These are phyloP conservation scores for Euphorbia schlechtendalii DNA, from an alignment of 441 rosid species.

Conservation along the genomic window DNA sequence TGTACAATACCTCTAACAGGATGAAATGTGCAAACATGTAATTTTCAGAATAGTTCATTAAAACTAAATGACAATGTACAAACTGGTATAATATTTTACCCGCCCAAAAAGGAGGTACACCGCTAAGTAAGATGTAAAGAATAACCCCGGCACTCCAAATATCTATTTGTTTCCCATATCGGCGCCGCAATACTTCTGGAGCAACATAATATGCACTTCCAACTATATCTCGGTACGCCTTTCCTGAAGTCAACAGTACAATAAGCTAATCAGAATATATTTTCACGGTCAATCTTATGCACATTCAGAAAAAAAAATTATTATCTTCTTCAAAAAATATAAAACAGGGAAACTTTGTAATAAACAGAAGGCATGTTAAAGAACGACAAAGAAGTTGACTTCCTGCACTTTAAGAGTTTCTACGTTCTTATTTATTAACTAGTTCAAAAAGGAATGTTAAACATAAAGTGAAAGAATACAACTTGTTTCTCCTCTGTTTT, in stretches of 20 bases:
- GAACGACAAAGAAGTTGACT: not conserved
- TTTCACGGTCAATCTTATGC: not conserved
- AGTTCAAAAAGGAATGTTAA: not conserved
- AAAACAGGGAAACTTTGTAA: not conserved
- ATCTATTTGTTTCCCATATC: slow-evolving; percentile 83
- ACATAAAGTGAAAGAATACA: slow-evolving; percentile 6
- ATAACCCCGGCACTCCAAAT: slow-evolving; percentile 92
- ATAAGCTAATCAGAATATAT: not conserved
- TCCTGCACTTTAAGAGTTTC: not conserved
- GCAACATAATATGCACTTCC: slow-evolving; percentile 95
- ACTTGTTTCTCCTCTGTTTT: not conserved
- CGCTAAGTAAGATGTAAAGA: slow-evolving; percentile 74
- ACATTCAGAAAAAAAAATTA: not conserved
- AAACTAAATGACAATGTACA: not conserved
- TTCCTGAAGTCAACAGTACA: slow-evolving; percentile 40
- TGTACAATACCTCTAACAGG: not conserved
- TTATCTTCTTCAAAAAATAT: not conserved
- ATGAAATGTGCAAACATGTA: not conserved
- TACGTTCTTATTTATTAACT: not conserved
- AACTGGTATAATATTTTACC: slow-evolving; percentile 49
- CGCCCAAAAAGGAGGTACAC: slow-evolving; percentile 93
- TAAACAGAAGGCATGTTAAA: not conserved
- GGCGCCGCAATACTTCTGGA: slow-evolving; percentile 69
- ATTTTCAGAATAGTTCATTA: not conserved
- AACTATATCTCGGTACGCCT: slow-evolving; percentile 59